These are phyloP conservation scores for Nannochloropsis salina DNA, from an alignment of 108 stramenopile species.

Conservation along the genomic window DNA sequence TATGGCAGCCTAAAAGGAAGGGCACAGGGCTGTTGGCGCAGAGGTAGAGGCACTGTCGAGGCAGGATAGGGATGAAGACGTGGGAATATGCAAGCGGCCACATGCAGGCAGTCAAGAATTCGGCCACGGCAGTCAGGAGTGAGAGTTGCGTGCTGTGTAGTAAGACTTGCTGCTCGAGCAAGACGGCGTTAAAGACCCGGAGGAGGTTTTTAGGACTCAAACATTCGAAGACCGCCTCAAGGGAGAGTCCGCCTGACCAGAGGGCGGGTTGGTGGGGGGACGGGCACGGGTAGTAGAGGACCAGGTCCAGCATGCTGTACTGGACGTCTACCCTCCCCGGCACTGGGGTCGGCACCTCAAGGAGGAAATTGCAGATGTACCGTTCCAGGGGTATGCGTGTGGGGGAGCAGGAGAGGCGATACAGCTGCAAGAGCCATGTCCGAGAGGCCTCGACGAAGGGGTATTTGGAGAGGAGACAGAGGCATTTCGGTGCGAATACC, in stretches of 20 bases:
- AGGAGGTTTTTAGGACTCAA: slow-evolving; percentile 46
- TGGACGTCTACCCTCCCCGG: slow-evolving; percentile 43
- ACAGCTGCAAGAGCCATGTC: slow-evolving; percentile 46
- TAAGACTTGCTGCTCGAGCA: slow-evolving; percentile 48
- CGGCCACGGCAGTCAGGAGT: slow-evolving; percentile 47
- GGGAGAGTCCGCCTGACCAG: slow-evolving; percentile 44
- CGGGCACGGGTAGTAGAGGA: slow-evolving; percentile 49
- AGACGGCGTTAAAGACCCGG: slow-evolving; percentile 36
- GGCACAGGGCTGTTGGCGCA: slow-evolving; percentile 48
- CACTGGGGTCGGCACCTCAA: slow-evolving; percentile 50
- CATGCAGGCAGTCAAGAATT: slow-evolving; percentile 45
- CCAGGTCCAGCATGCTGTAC: slow-evolving; percentile 50
- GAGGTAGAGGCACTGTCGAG: slow-evolving; percentile 38
- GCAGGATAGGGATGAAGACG: slow-evolving; percentile 54
- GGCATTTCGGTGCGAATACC: slow-evolving; percentile 46
- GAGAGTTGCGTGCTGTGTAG: slow-evolving; percentile 50
- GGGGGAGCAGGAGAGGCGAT: slow-evolving; percentile 40
- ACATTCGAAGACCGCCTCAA: slow-evolving; percentile 52
- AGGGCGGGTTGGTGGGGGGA: slow-evolving; percentile 50
- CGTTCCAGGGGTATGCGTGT: slow-evolving; percentile 46
- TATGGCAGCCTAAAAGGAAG: slow-evolving; percentile 47
- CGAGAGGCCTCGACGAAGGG: slow-evolving; percentile 36
- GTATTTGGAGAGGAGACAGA: slow-evolving; percentile 40
- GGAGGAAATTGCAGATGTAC: slow-evolving; percentile 53
- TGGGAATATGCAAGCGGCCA: slow-evolving; percentile 52